Evolutionary conservation across 805 yeast species (phyloP), one percentile per base, ranked within the genome.

Genomic region (Candida tammaniensis): DNA sequence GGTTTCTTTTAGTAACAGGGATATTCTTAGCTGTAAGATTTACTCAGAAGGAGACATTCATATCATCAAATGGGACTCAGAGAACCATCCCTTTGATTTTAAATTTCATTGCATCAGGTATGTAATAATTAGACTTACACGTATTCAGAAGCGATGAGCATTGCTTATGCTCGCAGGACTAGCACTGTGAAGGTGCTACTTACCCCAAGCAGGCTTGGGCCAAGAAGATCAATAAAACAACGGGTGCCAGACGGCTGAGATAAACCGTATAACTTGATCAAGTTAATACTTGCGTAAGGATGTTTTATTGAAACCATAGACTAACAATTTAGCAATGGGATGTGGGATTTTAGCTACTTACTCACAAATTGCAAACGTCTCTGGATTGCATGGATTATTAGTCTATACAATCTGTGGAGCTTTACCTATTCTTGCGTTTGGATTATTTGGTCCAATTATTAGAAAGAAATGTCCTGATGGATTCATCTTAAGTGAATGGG

Each of bases 401-500:
- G 94, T 86, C 7, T 89, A 89, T 53, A 78, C 88, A 1, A 45
- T 86, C 9, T 63, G 82, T 12, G 93, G 95, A 23, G 82, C 95
- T 1, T 57, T 89, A 30, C 97, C 97, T 4, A 81, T 89, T 61
- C 68, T 85, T 40, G 59, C 86, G n/a, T 89, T 89, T 66, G 86
- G 93, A 1, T 72, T 74, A 34, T 61, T 85, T 39, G 96, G 96
- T 0, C 96, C 97, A 1, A 54, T 78, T 7, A 80, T 89, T 39
- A 70, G 96, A 44, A 73, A 67, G 39, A 73, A 74, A 46, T 85
- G 95, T 47, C 97, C 97, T 0, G 77, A 85, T 7, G 97, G 96
- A 3, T 89, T 89, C 55, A 88, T 89, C 17, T 64, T 89, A 47
- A 87, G 96, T 4, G 96, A 89, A 55, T 89, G 97, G 97, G 91